These are phyloP conservation scores for Botrytis pseudocinerea DNA, from an alignment of 2,329 filamentous ascomycete genomes.

Conservation along the genomic window DNA sequence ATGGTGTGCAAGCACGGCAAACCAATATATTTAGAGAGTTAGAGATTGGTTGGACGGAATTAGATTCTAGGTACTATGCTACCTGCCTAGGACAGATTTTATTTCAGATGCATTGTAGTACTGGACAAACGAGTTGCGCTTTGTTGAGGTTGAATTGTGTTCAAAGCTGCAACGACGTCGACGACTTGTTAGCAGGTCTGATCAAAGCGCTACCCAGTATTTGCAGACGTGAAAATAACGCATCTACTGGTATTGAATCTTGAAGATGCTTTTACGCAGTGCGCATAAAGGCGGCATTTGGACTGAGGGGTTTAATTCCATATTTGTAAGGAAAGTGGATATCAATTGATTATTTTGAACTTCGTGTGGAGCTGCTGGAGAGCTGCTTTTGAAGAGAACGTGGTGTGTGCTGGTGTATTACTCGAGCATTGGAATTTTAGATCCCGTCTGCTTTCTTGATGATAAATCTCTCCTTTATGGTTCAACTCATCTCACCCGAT, in stretches of 20 bases:
- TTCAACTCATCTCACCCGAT: background rate
- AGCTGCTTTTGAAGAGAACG: background rate
- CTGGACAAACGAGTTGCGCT: background rate
- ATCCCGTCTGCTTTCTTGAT: background rate
- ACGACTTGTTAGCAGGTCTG: background rate
- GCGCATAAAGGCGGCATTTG: constrained; percentile 1
- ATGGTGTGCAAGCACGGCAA: background rate
- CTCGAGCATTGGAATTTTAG: background rate
- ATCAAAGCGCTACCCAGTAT: background rate
- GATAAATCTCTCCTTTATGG: background rate
- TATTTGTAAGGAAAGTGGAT: constrained; percentile 10
- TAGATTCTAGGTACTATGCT: background rate
- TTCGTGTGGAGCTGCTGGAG: background rate
- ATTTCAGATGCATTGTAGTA: background rate
- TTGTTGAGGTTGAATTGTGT: constrained; percentile 5
- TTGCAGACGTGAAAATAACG: background rate
- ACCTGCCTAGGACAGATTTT: background rate
- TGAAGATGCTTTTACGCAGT: background rate
- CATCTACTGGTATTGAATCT: background rate
- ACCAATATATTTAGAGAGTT: background rate
- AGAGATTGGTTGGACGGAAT: background rate
- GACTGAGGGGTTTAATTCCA: background rate
- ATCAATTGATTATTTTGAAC: background rate
- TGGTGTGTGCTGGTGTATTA: background rate
- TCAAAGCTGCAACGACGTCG: background rate